A percentile compares a stretch with the other conserved stretches of the same genome.
Conservation (phyloP, 2,329 filamentous ascomycete species). For the Dothideomycetes sp. region DNA sequence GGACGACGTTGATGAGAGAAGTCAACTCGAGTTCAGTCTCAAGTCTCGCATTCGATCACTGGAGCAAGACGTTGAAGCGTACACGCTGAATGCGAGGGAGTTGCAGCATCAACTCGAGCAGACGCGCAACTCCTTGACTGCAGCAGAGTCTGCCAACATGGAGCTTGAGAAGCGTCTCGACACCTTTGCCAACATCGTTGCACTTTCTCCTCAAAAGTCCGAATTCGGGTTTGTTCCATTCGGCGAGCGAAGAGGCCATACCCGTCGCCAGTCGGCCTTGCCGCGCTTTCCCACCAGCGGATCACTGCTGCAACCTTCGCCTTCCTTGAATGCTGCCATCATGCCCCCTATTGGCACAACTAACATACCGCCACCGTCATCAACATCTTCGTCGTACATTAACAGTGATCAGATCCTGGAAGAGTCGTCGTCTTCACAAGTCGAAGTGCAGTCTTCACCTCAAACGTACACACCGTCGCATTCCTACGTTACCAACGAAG, state of each 20-base stretch:
- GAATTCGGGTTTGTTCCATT: constrained; percentile 19
- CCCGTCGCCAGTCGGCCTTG: constrained; percentile 23
- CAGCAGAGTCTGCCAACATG: constrained; percentile 23
- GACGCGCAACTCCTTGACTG: constrained; percentile 19
- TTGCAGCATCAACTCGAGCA: constrained; percentile 21
- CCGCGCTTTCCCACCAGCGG: constrained; percentile 22
- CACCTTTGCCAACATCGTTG: constrained; percentile 25
- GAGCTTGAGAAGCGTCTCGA: constrained; percentile 27
- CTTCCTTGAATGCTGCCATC: neutral
- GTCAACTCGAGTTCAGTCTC: constrained; percentile 18
- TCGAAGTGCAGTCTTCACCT: neutral
- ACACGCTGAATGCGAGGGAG: constrained; percentile 20
- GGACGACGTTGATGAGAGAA: constrained; percentile 20
- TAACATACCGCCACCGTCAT: neutral
- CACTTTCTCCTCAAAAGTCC: constrained; percentile 24
- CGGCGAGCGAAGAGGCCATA: constrained; percentile 14
- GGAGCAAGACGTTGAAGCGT: constrained; percentile 19
- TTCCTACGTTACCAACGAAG: neutral
- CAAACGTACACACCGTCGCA: neutral
- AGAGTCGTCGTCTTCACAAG: neutral
- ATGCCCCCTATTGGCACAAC: neutral
- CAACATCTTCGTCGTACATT: too few species aligned
- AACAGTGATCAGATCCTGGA: too few species aligned
- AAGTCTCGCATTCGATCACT: constrained; percentile 17
- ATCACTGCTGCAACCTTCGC: constrained; percentile 11